Evolutionary conservation across 129 eudicot genomes (phyloP), one percentile per base, ranked within the genome.

Genomic region (Artemisia tridentata): DNA sequence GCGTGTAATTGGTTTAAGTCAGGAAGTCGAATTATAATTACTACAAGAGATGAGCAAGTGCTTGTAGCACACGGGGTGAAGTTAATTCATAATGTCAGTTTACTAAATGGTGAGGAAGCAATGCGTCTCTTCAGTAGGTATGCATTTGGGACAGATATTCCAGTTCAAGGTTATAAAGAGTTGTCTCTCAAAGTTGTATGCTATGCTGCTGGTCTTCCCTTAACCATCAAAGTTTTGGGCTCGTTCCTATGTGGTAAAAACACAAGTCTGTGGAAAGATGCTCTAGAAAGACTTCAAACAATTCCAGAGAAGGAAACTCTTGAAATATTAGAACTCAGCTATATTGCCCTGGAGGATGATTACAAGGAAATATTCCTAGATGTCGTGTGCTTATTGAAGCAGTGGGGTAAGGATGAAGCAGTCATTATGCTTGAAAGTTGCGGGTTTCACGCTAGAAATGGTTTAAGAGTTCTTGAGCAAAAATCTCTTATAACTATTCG

Each of bases 191-290:
- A 75, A 51, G 64, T 83, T 47, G 84, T 72, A 14, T 43, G 73
- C 17, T 59, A 64, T 20, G 74, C 76, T n/a, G 79, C 79, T 3
- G 76, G 84, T 48, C 79, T 83, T 14, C 87, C 87, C 49, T 79
- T 83, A 71, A 82, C 84, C 7, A 52, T 83, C 11, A 77, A 75
- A 59, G 84, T 83, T 9, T 72, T 83, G 65, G 86, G 86, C 58
- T 78, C 86, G 3, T 73, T 64, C n/a, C 69, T 82, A 13, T 71
- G 79, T 49, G 65, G 67, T 12, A 79, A 74, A 71, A 57, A 19
- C 53, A 51, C 19, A 45, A 29, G 14, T 17, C 79, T 69, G 38
- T 83, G 87, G 87, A 9, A 47, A 34, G 76, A 71, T 67, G 74
- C 78, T 17, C 21, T 75, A 9, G 7, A 52, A 34, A 83, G 80